A percentile compares a stretch with the other conserved stretches of the same genome.
These are phyloP conservation scores for Xylaria sp. DNA, from an alignment of 2,329 filamentous ascomycete genomes.

Conservation along the genomic window DNA sequence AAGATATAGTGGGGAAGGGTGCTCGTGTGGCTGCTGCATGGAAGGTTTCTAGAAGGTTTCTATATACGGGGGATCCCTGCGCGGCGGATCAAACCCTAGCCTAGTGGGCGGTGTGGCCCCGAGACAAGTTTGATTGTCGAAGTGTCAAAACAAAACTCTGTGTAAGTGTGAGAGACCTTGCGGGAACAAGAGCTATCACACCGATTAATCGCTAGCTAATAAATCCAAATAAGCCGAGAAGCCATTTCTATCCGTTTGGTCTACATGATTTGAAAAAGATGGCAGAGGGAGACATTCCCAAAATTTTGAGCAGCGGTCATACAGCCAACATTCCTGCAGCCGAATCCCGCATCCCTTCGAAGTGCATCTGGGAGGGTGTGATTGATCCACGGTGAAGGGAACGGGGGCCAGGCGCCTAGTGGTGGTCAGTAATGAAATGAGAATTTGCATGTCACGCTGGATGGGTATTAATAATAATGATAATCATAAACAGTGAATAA, in stretches of 20 bases:
- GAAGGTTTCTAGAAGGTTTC: constrained; percentile 48
- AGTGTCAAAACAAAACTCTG: constrained; percentile 7
- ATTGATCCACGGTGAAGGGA: background rate
- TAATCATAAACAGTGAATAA: constrained; percentile 16
- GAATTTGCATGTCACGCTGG: constrained; percentile 35
- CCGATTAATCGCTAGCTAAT: background rate
- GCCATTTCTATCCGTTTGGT: background rate
- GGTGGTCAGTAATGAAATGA: background rate
- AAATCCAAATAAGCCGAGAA: constrained; percentile 4
- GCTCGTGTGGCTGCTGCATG: constrained; percentile 40
- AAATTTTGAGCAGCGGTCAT: constrained; percentile 3
- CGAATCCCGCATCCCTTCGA: constrained; percentile 28
- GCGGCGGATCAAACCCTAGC: constrained; percentile 27
- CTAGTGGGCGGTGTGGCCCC: constrained; percentile 8
- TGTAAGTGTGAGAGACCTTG: constrained; percentile 1
- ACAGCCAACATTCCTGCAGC: constrained; percentile 3
- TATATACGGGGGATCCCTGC: constrained; percentile 33
- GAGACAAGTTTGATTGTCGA: constrained; percentile 33
- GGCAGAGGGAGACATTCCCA: background rate
- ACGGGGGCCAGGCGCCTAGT: constrained; percentile 7
- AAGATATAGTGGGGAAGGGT: constrained; percentile 9
- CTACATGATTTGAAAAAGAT: constrained; percentile 5
- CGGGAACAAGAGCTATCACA: background rate
- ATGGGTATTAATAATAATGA: constrained; percentile 15
- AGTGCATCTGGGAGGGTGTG: background rate